phyloP scores from a whole-genome alignment of 1,284 basidiomycete species.

The Cryptococcus sp. region DNA sequence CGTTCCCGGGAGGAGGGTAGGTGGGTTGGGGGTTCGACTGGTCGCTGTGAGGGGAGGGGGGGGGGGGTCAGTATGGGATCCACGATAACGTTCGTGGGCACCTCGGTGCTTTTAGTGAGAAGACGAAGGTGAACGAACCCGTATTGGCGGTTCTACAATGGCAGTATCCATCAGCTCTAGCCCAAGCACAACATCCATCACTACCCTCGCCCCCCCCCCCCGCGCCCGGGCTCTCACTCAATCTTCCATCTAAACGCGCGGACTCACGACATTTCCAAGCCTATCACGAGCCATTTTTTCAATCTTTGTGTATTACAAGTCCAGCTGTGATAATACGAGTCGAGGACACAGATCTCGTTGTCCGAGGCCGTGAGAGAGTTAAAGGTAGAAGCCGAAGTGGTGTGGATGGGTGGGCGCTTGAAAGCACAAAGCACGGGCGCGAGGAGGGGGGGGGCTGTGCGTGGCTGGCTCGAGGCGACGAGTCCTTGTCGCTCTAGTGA shows the following conservation, averaged over 20 bases:
- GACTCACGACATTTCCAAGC: constrained; percentile 32
- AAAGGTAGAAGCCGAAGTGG: not conserved
- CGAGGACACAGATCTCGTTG: no score
- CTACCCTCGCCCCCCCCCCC: no score
- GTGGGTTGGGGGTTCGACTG: constrained; percentile 26
- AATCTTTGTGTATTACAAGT: not conserved
- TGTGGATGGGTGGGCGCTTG: not conserved
- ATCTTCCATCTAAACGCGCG: no score
- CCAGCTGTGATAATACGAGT: not conserved
- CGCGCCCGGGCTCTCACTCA: no score
- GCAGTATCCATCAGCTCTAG: constrained; percentile 1
- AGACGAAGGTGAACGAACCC: constrained; percentile 19
- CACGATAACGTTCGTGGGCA: not conserved
- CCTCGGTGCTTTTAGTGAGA: not conserved
- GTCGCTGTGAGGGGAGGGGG: constrained; percentile 18
- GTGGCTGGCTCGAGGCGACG: not conserved
- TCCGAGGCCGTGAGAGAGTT: not conserved
- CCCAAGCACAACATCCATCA: not conserved
- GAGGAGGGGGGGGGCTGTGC: constrained; percentile 3
- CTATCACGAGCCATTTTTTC: constrained; percentile 38
- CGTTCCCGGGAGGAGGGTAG: constrained; percentile 37
- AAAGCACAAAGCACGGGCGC: not conserved
- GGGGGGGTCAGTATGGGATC: not conserved
- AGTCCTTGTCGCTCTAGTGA: not conserved
- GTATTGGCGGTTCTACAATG: constrained; percentile 29